Evolutionary conservation across 2,329 filamentous ascomycete genomes (phyloP).

Genomic region (Fusarium drepaniforme): DNA sequence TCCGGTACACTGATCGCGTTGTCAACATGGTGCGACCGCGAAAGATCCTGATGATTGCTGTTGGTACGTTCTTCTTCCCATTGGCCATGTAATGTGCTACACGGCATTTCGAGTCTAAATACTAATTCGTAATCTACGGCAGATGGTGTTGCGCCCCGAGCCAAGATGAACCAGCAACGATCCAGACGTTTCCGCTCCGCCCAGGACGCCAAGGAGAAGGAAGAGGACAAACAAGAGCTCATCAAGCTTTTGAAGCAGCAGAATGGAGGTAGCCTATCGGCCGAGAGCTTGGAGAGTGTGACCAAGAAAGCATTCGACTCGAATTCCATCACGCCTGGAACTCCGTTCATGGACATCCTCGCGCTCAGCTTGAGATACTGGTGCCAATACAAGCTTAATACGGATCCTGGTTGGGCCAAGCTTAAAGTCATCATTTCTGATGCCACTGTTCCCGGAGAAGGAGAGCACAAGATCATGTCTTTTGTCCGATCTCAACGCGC

Average conservation of each 20-base stretch:
- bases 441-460: conserved; percentile 96
- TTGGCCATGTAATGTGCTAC: neutral
- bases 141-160: conserved; percentile 97
- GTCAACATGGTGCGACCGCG: conserved; percentile 98
- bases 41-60: conserved; percentile 96
- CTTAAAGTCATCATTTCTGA: conserved; percentile 99
- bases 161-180: conserved; percentile 99
- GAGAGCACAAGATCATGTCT: conserved; percentile 99
- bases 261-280: conserved; percentile 73
- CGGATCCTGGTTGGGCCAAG: conserved; percentile 94
- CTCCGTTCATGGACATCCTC: conserved; percentile 98
- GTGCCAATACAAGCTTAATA: conserved; percentile 98
- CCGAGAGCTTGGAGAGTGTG: conserved; percentile 70
- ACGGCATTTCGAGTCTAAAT: neutral
- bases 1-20: conserved; percentile 98
- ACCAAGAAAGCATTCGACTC: conserved; percentile 94
- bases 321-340: conserved; percentile 91
- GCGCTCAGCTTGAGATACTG: conserved; percentile 93
- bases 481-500: conserved; percentile 94
- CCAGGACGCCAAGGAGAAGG: conserved; percentile 94
- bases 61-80: conserved; percentile 70
- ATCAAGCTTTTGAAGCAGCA: conserved; percentile 86
- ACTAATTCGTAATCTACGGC: conserved; percentile 41
- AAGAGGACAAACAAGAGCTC: conserved; percentile 89
- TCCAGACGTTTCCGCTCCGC: conserved; percentile 95